Conservation (phyloP, 2,329 filamentous ascomycete genomes). For the Penicillium sp. region DNA sequence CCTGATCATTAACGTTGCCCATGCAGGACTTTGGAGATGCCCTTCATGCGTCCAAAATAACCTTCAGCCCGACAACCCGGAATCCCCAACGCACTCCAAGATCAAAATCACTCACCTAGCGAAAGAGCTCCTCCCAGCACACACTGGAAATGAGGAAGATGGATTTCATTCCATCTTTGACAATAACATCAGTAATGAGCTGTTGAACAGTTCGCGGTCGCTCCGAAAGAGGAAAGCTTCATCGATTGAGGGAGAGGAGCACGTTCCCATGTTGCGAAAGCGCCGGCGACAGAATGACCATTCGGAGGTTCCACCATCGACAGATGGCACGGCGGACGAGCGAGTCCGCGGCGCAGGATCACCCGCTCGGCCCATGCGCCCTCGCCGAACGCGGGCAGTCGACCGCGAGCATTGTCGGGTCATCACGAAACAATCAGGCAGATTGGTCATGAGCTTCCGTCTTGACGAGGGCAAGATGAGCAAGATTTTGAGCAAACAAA, state of each 20-base stretch:
- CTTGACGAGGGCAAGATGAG: constrained; percentile 55
- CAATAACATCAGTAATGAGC: constrained; percentile 63
- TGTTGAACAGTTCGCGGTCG: constrained; percentile 68
- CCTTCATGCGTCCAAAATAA: constrained; percentile 47
- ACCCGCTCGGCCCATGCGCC: constrained; percentile 55
- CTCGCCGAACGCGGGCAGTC: constrained; percentile 48
- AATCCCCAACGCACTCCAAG: constrained; percentile 38
- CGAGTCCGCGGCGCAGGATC: constrained; percentile 13
- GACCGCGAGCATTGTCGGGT: constrained; percentile 38
- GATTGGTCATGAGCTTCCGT: constrained; percentile 54
- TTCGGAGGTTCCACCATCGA: constrained; percentile 12
- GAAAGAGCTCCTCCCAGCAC: constrained; percentile 65
- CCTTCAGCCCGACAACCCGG: constrained; percentile 27
- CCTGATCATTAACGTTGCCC: constrained; percentile 34
- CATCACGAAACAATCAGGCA: constrained; percentile 38
- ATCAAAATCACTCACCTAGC: constrained; percentile 61
- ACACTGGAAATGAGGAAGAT: constrained; percentile 57
- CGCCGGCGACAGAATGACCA: constrained; percentile 32
- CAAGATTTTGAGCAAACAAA: constrained; percentile 54
- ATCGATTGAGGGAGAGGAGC: constrained; percentile 54
- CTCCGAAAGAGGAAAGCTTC: constrained; percentile 81
- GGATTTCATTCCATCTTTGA: constrained; percentile 75
- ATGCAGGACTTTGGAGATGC: constrained; percentile 58
- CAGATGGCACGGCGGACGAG: constrained; percentile 16
- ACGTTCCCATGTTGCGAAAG: constrained; percentile 45